Base-by-base conservation (phyloP, 2,329 filamentous ascomycete species). In the Curvularia eragrostidis region DNA sequence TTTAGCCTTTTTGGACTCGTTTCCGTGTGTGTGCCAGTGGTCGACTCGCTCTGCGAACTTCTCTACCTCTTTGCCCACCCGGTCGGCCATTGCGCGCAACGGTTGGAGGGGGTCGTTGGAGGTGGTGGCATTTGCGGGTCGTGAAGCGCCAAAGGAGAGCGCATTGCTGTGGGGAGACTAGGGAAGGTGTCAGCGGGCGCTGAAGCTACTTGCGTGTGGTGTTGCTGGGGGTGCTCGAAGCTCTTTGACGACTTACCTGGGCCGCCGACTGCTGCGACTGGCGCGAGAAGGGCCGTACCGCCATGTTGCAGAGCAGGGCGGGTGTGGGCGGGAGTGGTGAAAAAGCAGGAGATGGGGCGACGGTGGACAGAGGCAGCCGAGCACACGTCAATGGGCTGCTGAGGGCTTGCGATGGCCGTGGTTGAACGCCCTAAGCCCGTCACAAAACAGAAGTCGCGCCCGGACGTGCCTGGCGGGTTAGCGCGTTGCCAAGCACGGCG, bases 11-110 rank as follows among this genome's bases (percentile, higher is more conserved):
- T 58, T 60, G 21, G 59, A 68, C 8, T 71, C 68, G 24, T 67
- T 70, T 15, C 69, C 69, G 13, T 70, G 67, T 3, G 66, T 69
- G 36, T 75, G 68, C 75, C 93, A 94, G 53, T 87, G 84, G 78
- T 97, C 93, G 21, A 97, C 84, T 50, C 87, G 86, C 72, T 90
- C 89, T 36, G 93, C 93, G 73, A 97, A 97, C 43, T 87, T 84
- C 78, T 97, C 92, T 58, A 96, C 91, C 77, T 97, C 92, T 61
- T 88, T 87, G 49, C 90, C 90, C 30, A 91, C 87, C 42, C 85
- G 84, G 64, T 91, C 85, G 59, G 87, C 87, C 66, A 87, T 86
- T 63, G 85, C 82, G 73, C 86, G 85, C 63, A 90, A 78, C 18
- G 86, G 86, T 64, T 85, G 83, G 28, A 88, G 75, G 30, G 82